Base-by-base conservation (phyloP, 441 rosid species). In the Croton laevigatus region DNA sequence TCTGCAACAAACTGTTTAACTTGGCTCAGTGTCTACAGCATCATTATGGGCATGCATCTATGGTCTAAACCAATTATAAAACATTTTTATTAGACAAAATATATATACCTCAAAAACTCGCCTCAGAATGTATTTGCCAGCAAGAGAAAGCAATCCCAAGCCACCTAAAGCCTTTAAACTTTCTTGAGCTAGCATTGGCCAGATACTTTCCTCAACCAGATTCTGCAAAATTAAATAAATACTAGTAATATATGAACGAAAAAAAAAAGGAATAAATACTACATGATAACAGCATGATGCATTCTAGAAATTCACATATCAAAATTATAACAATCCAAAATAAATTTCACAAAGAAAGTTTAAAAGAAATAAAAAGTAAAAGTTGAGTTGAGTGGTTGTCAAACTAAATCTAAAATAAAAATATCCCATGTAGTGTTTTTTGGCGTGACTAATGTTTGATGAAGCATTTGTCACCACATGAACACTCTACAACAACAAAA, bases 111-210 rank as follows among this genome's bases (percentile, higher is more conserved):
- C 94, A 73, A 92, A 92, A 70, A 92, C 76, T 79, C 96, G 80
- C 73, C 96, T 85, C 71, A 95, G 83, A 71, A 90, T 75, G 80
- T 74, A 95, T 80, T 91, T 92, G 75, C 98, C 98, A 67, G 93
- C 96, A 32, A 92, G 88, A 78, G 98, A 95, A 68, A 95, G 98
- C 70, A 95, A 71, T 58, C 97, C 99, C 22, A 95, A 81, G 69
- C 98, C 98, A 65, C 79, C 84, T 80, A 92, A 87, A 68, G 96
- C 98, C 79, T 89, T 89, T 65, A 89, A 82, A 81, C 98, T 95
- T 83, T 95, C 98, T 82, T 92, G 73, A 48, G 81, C 89, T 77
- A 95, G 99, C 92, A 86, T 87, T 32, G 97, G 98, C 94, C 87
- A 89, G 57, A 92, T 86, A 70, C 97, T 95, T 77, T 82, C 98